These are phyloP conservation scores for Aspergillus pseudoviridinutans DNA, from an alignment of 2,329 filamentous ascomycete species.

Conservation along the genomic window DNA sequence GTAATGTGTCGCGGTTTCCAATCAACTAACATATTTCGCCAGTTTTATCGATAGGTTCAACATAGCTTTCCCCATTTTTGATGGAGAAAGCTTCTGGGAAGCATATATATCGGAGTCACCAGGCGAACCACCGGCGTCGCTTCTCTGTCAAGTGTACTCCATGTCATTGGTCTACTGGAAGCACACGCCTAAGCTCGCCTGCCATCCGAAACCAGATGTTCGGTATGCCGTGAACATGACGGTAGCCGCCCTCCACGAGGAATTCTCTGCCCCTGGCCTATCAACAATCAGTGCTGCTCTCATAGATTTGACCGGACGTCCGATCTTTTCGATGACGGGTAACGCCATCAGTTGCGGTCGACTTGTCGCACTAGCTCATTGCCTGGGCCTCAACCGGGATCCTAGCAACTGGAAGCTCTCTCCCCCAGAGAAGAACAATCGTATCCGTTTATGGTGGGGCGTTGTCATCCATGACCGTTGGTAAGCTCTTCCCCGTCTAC, in stretches of 20 bases:
- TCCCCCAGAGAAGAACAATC: constrained; percentile 47
- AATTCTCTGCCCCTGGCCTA: constrained; percentile 56
- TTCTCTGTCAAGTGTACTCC: constrained; percentile 57
- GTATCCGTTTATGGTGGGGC: constrained; percentile 55
- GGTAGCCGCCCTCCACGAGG: constrained; percentile 57
- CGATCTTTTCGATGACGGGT: constrained; percentile 57
- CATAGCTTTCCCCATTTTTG: constrained; percentile 58
- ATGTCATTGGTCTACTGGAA: constrained; percentile 58
- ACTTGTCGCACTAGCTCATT: constrained; percentile 52
- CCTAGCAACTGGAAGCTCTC: constrained; percentile 52
- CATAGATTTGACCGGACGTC: constrained; percentile 57
- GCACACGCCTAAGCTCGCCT: constrained; percentile 42
- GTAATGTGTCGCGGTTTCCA: background rate
- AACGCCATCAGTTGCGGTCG: constrained; percentile 54
- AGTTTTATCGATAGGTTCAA: constrained; percentile 57
- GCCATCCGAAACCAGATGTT: constrained; percentile 52
- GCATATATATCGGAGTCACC: constrained; percentile 45
- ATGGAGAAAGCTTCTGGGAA: constrained; percentile 51
- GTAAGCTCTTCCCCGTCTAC: constrained; percentile 19
- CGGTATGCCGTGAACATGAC: constrained; percentile 62
- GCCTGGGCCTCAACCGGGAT: constrained; percentile 54
- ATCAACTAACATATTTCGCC: constrained; percentile 5
- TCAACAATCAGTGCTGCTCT: constrained; percentile 56
- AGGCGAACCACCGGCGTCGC: constrained; percentile 51
- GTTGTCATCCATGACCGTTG: constrained; percentile 56